Conservation (phyloP, 2,329 filamentous ascomycete genomes). For the Chaetomium sp. region DNA sequence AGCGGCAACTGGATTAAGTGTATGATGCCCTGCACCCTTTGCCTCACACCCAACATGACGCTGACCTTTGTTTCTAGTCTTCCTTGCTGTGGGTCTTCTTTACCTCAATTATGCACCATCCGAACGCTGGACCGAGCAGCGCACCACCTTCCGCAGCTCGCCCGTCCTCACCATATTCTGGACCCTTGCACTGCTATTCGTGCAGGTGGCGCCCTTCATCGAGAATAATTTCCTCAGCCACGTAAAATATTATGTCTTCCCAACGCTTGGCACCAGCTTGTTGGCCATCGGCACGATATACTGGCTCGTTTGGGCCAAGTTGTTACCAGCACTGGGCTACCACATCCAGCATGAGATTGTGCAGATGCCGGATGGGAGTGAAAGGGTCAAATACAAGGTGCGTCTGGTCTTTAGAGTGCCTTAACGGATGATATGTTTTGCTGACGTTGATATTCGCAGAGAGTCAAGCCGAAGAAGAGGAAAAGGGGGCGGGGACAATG, state of each 20-base stretch:
- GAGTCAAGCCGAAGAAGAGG: slow-evolving; percentile 22
- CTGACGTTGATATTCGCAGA: slow-evolving; percentile 12
- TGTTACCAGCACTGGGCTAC: slow-evolving; percentile 26
- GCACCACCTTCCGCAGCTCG: slow-evolving; percentile 26
- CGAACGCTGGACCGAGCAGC: slow-evolving; percentile 26
- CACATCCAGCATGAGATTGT: slow-evolving; percentile 29
- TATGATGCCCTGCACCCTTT: not conserved
- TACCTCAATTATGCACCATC: slow-evolving; percentile 27
- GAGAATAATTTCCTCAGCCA: slow-evolving; percentile 17
- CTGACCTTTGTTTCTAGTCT: slow-evolving; percentile 16
- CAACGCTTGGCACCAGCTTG: slow-evolving; percentile 30
- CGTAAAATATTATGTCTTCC: slow-evolving; percentile 29
- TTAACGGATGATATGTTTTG: not conserved
- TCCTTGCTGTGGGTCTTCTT: slow-evolving; percentile 25
- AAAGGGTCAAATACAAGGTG: slow-evolving; percentile 28
- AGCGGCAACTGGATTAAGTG: slow-evolving; percentile 30
- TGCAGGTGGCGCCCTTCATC: slow-evolving; percentile 26
- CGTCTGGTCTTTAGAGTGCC: slow-evolving; percentile 2
- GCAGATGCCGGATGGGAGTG: slow-evolving; percentile 28
- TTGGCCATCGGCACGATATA: slow-evolving; percentile 24
- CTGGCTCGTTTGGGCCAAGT: slow-evolving; percentile 26
- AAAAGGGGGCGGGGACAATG: slow-evolving; percentile 13
- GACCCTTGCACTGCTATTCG: slow-evolving; percentile 26
- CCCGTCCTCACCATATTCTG: slow-evolving; percentile 28
- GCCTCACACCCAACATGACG: not conserved